Conservation (phyloP, 495 filamentous ascomycete species). For the Tuber aestivum region DNA sequence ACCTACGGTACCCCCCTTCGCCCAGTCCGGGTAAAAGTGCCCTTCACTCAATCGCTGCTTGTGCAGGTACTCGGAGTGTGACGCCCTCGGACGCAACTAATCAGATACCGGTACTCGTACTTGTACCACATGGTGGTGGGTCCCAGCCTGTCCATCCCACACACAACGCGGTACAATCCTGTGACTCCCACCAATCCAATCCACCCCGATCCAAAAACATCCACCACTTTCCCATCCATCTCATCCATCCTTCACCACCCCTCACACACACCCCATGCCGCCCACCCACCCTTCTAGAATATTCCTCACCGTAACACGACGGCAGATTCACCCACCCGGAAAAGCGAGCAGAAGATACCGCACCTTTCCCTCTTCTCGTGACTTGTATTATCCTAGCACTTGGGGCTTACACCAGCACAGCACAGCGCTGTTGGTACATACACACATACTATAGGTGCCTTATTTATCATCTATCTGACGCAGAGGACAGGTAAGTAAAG, state of each 20-base stretch:
- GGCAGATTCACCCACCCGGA: background rate
- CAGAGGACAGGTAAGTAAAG: background rate
- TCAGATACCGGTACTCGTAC: no score
- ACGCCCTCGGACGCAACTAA: background rate
- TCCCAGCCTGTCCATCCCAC: background rate
- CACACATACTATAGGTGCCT: background rate
- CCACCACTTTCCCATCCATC: background rate
- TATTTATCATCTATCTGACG: conserved; percentile 1
- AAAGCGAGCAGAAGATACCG: background rate
- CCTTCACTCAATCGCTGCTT: background rate
- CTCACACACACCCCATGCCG: background rate
- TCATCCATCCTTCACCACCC: background rate
- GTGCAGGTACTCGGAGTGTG: no score
- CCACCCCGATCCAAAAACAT: background rate
- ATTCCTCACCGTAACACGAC: background rate
- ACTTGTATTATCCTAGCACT: conserved; percentile 1
- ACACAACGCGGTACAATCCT: background rate
- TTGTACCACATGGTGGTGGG: background rate
- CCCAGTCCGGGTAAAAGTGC: background rate
- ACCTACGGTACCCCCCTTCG: background rate
- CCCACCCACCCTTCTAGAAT: background rate
- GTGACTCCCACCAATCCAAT: background rate
- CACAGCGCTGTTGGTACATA: background rate
- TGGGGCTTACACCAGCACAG: conserved; percentile 4
- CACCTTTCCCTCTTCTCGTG: background rate